Conservation (phyloP, 2,329 filamentous ascomycete genomes). For the Trichoderma gracile region DNA sequence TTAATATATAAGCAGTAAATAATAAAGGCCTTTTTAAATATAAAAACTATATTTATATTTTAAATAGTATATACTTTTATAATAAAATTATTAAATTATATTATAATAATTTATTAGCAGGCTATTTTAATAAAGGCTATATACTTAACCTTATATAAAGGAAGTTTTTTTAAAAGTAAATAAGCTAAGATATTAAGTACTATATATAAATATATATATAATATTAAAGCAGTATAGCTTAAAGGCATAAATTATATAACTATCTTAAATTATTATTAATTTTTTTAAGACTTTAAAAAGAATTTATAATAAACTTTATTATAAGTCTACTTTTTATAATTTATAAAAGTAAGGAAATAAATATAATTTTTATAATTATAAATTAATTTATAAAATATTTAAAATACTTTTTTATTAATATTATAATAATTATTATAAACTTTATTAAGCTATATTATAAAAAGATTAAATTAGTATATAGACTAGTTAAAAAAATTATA, state of each 20-base stretch:
- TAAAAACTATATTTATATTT: neutral
- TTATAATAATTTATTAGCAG: neutral
- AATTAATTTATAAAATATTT: neutral
- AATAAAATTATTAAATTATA: neutral
- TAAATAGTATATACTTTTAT: neutral
- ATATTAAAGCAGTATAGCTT: no score
- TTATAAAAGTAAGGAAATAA: neutral
- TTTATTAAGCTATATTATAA: no score
- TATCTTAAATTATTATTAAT: no score
- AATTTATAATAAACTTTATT: neutral
- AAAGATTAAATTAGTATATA: neutral
- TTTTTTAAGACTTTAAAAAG: neutral
- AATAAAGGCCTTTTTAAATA: neutral
- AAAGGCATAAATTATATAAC: no score
- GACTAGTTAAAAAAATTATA: neutral
- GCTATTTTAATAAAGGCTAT: neutral
- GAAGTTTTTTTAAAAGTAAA: no score
- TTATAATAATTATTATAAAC: no score
- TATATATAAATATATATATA: neutral
- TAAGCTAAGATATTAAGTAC: no score
- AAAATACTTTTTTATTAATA: neutral
- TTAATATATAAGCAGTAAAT: neutral
- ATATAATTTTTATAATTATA: neutral
- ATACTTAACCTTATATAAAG: neutral
- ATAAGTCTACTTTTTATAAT: neutral